phyloP scores from a whole-genome alignment of 805 yeast species.

The Yueomyces sinensis region DNA sequence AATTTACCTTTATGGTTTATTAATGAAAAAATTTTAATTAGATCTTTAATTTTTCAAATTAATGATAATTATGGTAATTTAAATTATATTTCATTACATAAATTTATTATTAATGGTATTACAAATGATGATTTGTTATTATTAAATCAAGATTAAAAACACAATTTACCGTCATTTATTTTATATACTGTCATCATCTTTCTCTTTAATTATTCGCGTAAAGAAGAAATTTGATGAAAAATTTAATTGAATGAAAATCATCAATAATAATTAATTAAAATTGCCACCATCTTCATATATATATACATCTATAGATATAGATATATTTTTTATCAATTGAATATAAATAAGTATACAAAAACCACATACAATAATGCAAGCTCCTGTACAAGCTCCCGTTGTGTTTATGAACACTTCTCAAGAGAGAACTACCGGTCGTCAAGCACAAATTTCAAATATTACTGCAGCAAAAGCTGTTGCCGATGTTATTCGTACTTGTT shows the following conservation, averaged over 20 bases:
- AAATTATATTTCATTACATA: conserved; percentile 26
- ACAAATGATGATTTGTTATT: conserved; percentile 27
- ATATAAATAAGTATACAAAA: neutral
- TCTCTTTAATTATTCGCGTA: neutral
- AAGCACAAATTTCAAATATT: conserved; percentile 92
- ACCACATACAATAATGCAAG: conserved; percentile 5
- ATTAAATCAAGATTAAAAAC: no score
- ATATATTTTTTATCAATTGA: no score
- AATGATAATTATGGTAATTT: conserved; percentile 26
- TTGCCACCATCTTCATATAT: neutral
- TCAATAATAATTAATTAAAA: neutral
- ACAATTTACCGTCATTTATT: no score
- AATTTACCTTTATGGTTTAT: conserved; percentile 21
- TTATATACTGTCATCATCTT: neutral
- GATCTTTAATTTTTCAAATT: conserved; percentile 21
- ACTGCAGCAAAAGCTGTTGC: conserved; percentile 99
- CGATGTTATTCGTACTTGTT: conserved; percentile 92
- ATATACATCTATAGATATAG: neutral
- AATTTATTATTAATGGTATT: conserved; percentile 31
- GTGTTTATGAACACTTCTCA: conserved; percentile 77
- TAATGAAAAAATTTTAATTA: conserved; percentile 18
- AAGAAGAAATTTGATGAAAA: neutral
- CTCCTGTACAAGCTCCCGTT: conserved; percentile 68
- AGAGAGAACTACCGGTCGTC: conserved; percentile 91
- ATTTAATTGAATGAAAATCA: neutral